Base-by-base conservation (phyloP, 2,329 filamentous ascomycete genomes). In the Coniochaeta hoffmannii region DNA sequence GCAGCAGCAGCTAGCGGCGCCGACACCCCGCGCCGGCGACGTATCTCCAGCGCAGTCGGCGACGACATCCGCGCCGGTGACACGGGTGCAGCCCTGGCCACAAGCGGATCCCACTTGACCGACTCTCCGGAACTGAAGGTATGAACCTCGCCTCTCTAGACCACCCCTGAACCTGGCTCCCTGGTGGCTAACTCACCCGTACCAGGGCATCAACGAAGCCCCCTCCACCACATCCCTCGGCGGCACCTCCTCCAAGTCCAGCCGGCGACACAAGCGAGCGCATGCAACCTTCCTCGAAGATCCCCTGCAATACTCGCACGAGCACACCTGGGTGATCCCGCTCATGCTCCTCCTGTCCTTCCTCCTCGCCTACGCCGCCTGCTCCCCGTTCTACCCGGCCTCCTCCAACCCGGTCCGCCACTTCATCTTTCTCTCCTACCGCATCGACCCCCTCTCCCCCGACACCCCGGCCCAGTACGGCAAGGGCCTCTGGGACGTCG, bases 401-500 rank as follows among this genome's bases (percentile, higher is more conserved):
- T 78, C 86, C 58, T 83, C 86, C 56, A 97, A 97, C 70, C 88
- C 88, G 12, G 70, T 96, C 60, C 80, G 89, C 72, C 80, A 79
- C 71, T 91, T 90, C 70, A 85, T 97, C 70, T 96, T 96, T 79
- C 85, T 97, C 58, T 94, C 91, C 53, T 97, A 97, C 75, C 82
- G 83, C 56, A 78, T 92, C 57, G 82, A 87, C 15, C 74, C 71
- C 30, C 68, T 69, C 55, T 66, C 63, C 57, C 68, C 73, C 19
- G 70, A 70, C 54, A 73, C 75, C 64, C 71, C 79, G 64, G 57
- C 76, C 17, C 88, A 92, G 66, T 97, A 96, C 73, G 91, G 87
- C 69, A 97, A 97, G 71, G 92, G 92, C n/a, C 78, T 72, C 38
- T 88, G 86, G 76, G 92, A 97, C 69, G 77, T 96, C 54, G 88